A percentile compares a stretch with the other conserved stretches of the same genome.
phyloP scores from a whole-genome alignment of 1,139 yeast genomes.

The Saccharomyces hybrid region DNA sequence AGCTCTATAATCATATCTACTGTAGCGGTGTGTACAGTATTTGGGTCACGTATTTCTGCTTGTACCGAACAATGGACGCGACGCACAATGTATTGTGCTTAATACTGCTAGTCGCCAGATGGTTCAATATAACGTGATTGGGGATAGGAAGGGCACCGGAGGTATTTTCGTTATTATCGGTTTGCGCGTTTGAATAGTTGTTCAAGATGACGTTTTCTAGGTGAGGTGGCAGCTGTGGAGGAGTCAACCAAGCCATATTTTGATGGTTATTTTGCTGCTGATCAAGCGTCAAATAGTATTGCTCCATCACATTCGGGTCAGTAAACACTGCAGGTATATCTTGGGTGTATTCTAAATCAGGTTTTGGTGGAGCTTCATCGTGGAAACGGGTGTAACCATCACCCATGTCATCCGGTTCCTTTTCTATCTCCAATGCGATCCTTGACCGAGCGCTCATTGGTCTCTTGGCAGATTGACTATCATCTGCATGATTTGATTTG shows the following conservation, averaged over 20 bases:
- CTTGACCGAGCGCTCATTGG: constrained; percentile 32
- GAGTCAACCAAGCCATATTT: constrained; percentile 63
- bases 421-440: constrained; percentile 31
- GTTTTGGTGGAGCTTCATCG: constrained; percentile 38
- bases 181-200: constrained; percentile 45
- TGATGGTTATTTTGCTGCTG: constrained; percentile 56
- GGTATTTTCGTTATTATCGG: constrained; percentile 20
- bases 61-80: constrained; percentile 86
- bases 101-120: constrained; percentile 88
- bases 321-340: constrained; percentile 82
- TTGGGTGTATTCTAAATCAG: constrained; percentile 28
- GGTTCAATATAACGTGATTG: constrained; percentile 90
- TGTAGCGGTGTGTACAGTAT: constrained; percentile 4
- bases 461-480: constrained; percentile 5
- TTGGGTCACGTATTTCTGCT: constrained; percentile 51
- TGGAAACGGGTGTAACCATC: constrained; percentile 64
- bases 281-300: constrained; percentile 65
- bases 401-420: constrained; percentile 62
- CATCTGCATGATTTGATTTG: constrained; percentile 16
- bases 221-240: constrained; percentile 94
- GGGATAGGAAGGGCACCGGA: constrained; percentile 76
- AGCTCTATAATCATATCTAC: neutral
- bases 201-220: constrained; percentile 83
- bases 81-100: constrained; percentile 84
- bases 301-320: constrained; percentile 71